Evolutionary conservation across 75 land plant genomes (phyloP).

Genomic region (Selaginella tamariscina): DNA sequence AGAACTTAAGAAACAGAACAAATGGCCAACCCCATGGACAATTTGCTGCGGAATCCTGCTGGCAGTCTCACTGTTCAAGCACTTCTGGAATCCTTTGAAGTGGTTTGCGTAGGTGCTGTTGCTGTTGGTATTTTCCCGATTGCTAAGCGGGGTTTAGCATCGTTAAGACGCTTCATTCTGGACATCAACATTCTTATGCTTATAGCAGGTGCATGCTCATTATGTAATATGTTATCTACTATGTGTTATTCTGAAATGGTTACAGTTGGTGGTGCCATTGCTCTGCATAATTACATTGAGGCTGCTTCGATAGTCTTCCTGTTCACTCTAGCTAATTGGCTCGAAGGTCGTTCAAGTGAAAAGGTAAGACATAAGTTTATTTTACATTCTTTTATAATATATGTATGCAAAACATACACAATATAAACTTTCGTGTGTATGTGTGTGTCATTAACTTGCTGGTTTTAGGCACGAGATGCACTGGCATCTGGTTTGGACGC

Average conservation of each 20-base stretch:
- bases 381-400: too few species aligned
- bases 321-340: conserved; percentile 87
- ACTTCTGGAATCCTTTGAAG: conserved; percentile 37
- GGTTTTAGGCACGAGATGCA: conserved; percentile 56
- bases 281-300: conserved; percentile 53
- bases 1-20: conserved; percentile 23
- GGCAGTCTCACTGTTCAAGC: conserved; percentile 35
- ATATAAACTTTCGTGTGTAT: background rate
- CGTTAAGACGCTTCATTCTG: conserved; percentile 32
- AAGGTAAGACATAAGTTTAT: conserved; percentile 36
- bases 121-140: conserved; percentile 57
- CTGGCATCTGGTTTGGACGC: conserved; percentile 62
- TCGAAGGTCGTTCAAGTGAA: conserved; percentile 66
- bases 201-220: conserved; percentile 64
- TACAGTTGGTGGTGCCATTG: conserved; percentile 66
- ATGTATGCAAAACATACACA: too few species aligned
- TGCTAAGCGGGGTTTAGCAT: conserved; percentile 28
- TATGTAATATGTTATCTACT: too few species aligned
- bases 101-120: conserved; percentile 77
- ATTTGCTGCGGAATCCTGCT: conserved; percentile 44
- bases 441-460: background rate
- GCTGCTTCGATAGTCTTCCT: conserved; percentile 74
- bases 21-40: conserved; percentile 61
- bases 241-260: background rate
- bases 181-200: conserved; percentile 78